Base-by-base conservation (phyloP, 805 yeast species). In the Blastobotrys peoriensis region DNA sequence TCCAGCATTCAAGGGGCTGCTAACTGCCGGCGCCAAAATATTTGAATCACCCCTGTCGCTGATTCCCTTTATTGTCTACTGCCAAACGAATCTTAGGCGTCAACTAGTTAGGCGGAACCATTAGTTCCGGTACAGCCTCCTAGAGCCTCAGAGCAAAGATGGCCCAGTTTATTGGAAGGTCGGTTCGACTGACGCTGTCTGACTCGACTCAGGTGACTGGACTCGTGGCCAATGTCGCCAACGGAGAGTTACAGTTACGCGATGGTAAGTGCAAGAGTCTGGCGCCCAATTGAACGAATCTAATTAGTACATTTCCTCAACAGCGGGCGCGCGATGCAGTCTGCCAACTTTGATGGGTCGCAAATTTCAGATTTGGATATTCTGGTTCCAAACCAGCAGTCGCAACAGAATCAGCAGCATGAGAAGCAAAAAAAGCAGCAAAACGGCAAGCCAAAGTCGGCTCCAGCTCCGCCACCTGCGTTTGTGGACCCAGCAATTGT, bases 341-440 rank as follows among this genome's bases (percentile, higher is more conserved):
- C 20, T 4, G 40, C 44, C 36, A 28, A 23, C 4, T 41, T 56
- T 18, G 20, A 38, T 6, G 60, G 54, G 5, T 13, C 41, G 8
- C 41, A 51, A 2, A 54, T 57, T 37, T 33, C 18, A 5, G 54
- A 57, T 36, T 50, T 57, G 3, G 54, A 50, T 22, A 46, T 57
- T 13, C 48, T 57, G 30, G 46, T 50, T 5, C 30, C 30, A 8
- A 13, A 25, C 13, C 10, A 25, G 30, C 10, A 8, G 13, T 13
- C 30, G 30, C 30, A 8, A 25, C 8, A 25, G 13, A 25, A 8
- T 25, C 30, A 25, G 13, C 13, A 25, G 30, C 30, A 25, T 8
- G 10, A 8, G 13, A 25, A 25, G 10, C 30, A 8, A 25, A 25
- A 25, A 8, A 8, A 25, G 10, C 8, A 13, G 30, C 13, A 25